phyloP scores from a whole-genome alignment of 1,284 basidiomycete species.

The Ganoderma boninense region DNA sequence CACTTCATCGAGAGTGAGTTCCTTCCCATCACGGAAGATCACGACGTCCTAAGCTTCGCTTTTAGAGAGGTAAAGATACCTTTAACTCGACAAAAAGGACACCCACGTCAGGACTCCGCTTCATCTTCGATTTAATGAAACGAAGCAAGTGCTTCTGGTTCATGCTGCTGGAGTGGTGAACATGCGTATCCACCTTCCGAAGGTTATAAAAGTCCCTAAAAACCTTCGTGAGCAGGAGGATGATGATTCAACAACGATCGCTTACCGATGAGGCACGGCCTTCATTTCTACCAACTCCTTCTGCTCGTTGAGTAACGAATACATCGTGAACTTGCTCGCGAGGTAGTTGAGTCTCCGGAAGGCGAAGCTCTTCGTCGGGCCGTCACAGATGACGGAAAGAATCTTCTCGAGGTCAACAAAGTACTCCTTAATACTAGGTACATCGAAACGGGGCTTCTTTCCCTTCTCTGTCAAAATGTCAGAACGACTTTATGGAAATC shows the following conservation, averaged over 20 bases:
- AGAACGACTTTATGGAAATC: background rate
- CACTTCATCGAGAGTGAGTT: conserved; percentile 92
- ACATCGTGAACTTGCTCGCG: conserved; percentile 96
- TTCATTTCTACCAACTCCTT: conserved; percentile 98
- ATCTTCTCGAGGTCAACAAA: conserved; percentile 97
- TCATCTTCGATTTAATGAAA: conserved; percentile 99
- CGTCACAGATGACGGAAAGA: conserved; percentile 87
- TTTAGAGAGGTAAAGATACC: background rate
- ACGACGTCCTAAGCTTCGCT: conserved; percentile 81
- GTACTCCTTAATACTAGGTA: conserved; percentile 93
- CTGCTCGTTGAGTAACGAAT: conserved; percentile 92
- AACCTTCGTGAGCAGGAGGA: background rate
- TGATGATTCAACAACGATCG: conserved; percentile 22
- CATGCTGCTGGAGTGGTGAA: conserved; percentile 99
- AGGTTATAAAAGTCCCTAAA: conserved; percentile 97
- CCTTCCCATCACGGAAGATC: conserved; percentile 92
- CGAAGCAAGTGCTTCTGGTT: conserved; percentile 99
- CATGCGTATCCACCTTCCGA: conserved; percentile 98
- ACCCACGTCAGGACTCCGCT: conserved; percentile 76
- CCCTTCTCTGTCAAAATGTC: conserved; percentile 25
- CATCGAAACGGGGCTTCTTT: conserved; percentile 73
- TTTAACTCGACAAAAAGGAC: background rate
- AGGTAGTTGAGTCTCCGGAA: conserved; percentile 94
- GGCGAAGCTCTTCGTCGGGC: conserved; percentile 96
- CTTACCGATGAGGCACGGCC: conserved; percentile 79